Conservation (phyloP, 2,329 filamentous ascomycete species). For the Pyrenophora seminiperda region DNA sequence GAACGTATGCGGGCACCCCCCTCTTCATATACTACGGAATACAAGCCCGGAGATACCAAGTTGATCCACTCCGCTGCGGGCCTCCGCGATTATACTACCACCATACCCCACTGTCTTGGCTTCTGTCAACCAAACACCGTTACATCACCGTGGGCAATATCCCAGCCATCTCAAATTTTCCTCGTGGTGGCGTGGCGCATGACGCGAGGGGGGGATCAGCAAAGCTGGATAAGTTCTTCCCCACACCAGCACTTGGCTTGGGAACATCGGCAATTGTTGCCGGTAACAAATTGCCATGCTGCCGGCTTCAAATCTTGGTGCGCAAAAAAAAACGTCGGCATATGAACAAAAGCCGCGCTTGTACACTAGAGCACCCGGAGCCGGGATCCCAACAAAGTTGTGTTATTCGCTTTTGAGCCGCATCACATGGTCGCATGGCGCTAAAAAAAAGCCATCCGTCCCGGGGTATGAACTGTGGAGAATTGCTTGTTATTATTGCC, state of each 20-base stretch:
- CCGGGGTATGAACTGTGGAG: slow-evolving; percentile 1
- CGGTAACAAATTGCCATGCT: background rate
- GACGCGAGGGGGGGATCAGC: background rate
- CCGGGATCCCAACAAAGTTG: background rate
- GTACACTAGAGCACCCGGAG: background rate
- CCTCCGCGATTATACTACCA: slow-evolving; percentile 7
- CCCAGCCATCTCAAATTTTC: slow-evolving; percentile 1
- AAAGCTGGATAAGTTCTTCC: background rate
- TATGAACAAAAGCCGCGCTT: slow-evolving; percentile 5
- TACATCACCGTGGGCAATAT: slow-evolving; percentile 4
- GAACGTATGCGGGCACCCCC: slow-evolving; percentile 3
- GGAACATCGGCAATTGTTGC: background rate
- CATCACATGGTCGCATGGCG: slow-evolving; percentile 1
- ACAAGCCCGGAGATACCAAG: slow-evolving; percentile 1
- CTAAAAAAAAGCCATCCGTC: background rate
- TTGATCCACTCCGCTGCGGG: slow-evolving; percentile 3
- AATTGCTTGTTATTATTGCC: background rate
- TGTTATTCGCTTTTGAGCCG: slow-evolving; percentile 5
- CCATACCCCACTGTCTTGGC: slow-evolving; percentile 11
- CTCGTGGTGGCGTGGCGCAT: slow-evolving; percentile 1
- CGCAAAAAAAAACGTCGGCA: slow-evolving; percentile 1
- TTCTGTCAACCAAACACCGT: slow-evolving; percentile 8
- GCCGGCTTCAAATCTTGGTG: slow-evolving; percentile 10
- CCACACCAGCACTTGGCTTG: background rate
- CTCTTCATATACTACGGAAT: slow-evolving; percentile 10